Base-by-base conservation (phyloP, 2,329 filamentous ascomycete genomes). In the Trichoderma afroharzianum region DNA sequence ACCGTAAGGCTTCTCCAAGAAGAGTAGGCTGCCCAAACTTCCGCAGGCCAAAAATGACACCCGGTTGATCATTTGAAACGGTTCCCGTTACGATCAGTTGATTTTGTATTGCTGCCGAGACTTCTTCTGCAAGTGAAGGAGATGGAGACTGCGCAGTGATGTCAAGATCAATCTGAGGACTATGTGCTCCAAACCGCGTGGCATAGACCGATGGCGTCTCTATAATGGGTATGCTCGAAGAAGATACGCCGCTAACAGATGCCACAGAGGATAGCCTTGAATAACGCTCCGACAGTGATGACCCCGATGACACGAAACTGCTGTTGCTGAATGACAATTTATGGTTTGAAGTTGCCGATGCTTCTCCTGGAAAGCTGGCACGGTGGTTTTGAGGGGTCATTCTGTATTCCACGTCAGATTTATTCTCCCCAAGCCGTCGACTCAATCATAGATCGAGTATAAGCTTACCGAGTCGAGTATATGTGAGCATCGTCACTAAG, bases 201-300 rank as follows among this genome's bases (percentile, higher is more conserved):
- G 80, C 77, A 64, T 85, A 83, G 21, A 81, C 75, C 4, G 78
- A 76, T 6, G 81, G 80, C 50, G 82, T 78, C 58, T 86, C 83
- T 26, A 79, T 77, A 24, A 80, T 73, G 6, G 80, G 77, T 11
- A 79, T 75, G 15, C 77, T 77, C 53, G 81, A 75, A 14, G 79
- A 76, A 70, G 82, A 80, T 8, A 80, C 77, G 11, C 83, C 83
- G 64, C 83, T 83, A 26, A 85, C 80, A 0, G 86, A 88, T 1
- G 87, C 88, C 57, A 85, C 80, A 0, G 87, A 88, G 2, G 87
- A 88, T 63, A 87, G 82, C 47, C 86, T 82, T 2, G 87, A 88
- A 75, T 88, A 86, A 0, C 82, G 80, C 15, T 80, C 78, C 1
- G 85, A 86, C 1, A 81, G 82, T 3, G 85, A 84, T 3, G 85